Evolutionary conservation across 176 grass and related monocot species (phyloP).

Genomic region (Musa troglodytarum): DNA sequence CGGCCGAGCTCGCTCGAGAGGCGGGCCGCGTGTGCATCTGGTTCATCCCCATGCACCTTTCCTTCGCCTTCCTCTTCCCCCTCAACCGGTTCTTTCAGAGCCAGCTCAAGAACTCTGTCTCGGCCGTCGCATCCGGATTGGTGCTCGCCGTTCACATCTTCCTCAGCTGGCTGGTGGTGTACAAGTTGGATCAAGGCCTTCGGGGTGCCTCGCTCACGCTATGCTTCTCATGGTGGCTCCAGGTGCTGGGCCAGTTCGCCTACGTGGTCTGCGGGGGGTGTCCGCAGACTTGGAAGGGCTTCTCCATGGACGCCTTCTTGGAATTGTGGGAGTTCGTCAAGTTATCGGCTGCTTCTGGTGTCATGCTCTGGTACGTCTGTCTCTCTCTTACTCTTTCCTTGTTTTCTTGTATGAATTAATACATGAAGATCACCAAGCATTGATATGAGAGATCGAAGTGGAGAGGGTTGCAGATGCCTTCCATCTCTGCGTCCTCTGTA

Average conservation of each 20-base stretch:
- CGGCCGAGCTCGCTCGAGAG: background rate
- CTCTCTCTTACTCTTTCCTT: background rate
- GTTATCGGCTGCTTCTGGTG: conserved; percentile 24
- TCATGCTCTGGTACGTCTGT: conserved; percentile 26
- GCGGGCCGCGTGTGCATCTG: background rate
- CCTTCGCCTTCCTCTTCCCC: background rate
- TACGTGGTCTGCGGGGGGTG: conserved; percentile 22
- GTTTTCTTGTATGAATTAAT: background rate
- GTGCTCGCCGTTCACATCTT: conserved; percentile 52
- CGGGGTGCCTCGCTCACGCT: conserved; percentile 39
- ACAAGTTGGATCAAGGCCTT: conserved; percentile 35
- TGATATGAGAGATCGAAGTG: no score
- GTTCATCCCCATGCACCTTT: background rate
- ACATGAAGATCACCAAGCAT: no score
- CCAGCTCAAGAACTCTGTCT: conserved; percentile 6
- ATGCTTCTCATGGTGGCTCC: conserved; percentile 29
- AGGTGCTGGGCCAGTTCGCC: conserved; percentile 18
- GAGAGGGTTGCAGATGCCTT: no score
- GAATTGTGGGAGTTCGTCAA: conserved; percentile 29
- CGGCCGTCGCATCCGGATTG: background rate
- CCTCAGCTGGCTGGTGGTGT: conserved; percentile 42
- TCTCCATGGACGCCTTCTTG: conserved; percentile 23
- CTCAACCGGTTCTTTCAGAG: conserved; percentile 3
- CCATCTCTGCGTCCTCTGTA: no score
- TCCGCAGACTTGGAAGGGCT: conserved; percentile 27